These are phyloP conservation scores for Silene latifolia DNA, from an alignment of 148 eudicot species.

Conservation along the genomic window DNA sequence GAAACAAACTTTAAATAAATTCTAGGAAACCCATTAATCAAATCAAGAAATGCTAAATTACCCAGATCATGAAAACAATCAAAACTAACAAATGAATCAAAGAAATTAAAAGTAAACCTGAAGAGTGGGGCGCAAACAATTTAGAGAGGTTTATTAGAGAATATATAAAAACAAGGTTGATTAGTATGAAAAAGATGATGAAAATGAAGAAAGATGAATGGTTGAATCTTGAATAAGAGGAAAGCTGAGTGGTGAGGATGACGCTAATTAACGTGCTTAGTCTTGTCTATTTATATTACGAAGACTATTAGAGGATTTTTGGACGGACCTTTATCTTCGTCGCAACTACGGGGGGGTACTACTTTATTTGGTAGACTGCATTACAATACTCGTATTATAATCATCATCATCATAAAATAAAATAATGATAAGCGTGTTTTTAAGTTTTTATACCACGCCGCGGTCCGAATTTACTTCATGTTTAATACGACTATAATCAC, in stretches of 20 bases:
- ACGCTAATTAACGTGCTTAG: not conserved
- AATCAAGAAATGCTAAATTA: conserved; percentile 7
- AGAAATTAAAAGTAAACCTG: not conserved
- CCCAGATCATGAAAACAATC: conserved; percentile 9
- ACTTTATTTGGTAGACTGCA: too few relatives aligned
- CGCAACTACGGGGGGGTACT: not conserved
- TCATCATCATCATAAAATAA: too few relatives aligned
- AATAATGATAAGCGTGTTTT: too few relatives aligned
- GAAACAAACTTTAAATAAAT: not conserved
- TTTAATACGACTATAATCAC: too few relatives aligned
- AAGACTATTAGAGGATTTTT: not conserved
- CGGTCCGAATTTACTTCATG: too few relatives aligned
- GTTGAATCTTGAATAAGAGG: not conserved
- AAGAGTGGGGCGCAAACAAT: too few relatives aligned
- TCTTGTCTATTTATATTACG: not conserved
- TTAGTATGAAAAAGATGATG: too few relatives aligned
- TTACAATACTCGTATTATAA: too few relatives aligned
- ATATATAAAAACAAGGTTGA: not conserved
- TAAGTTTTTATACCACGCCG: too few relatives aligned
- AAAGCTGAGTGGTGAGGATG: not conserved
- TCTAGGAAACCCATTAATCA: conserved; percentile 14
- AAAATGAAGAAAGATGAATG: not conserved
- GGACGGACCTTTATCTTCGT: not conserved
- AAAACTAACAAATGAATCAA: not conserved
- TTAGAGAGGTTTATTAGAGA: not conserved